phyloP scores from a whole-genome alignment of 2,329 filamentous ascomycete species.

The Akanthomyces lecanii region DNA sequence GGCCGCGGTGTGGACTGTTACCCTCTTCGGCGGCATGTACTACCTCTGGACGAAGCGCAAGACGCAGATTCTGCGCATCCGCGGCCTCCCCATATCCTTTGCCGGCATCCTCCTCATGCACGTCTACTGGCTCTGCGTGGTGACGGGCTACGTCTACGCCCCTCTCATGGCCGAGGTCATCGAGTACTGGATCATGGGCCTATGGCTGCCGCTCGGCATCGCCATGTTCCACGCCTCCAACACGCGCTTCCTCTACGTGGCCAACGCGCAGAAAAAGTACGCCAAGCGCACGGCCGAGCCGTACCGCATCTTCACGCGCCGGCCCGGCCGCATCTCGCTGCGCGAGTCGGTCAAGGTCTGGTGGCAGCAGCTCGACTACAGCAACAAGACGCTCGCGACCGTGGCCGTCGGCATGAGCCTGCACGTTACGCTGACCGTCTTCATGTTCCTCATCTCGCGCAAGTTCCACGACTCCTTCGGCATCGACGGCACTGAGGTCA shows the following conservation, averaged over 20 bases:
- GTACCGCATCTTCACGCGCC: conserved; percentile 21
- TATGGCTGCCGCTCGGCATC: conserved; percentile 61
- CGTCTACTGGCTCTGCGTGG: conserved; percentile 39
- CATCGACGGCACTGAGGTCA: conserved; percentile 57
- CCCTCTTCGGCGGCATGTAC: conserved; percentile 36
- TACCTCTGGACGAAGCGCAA: conserved; percentile 38
- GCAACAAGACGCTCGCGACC: conserved; percentile 44
- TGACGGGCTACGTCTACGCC: conserved; percentile 36
- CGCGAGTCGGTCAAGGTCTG: conserved; percentile 30
- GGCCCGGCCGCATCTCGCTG: conserved; percentile 21
- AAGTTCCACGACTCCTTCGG: conserved; percentile 62
- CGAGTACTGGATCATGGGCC: conserved; percentile 65
- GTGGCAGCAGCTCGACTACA: conserved; percentile 41
- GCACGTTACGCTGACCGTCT: conserved; percentile 54
- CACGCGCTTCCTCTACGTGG: conserved; percentile 55
- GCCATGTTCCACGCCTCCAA: conserved; percentile 63
- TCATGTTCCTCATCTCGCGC: conserved; percentile 60
- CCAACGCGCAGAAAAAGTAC: conserved; percentile 48
- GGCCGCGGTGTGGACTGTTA: conserved; percentile 34
- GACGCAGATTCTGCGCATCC: conserved; percentile 38
- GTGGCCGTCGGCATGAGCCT: conserved; percentile 51
- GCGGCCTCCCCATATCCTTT: conserved; percentile 39
- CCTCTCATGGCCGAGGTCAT: conserved; percentile 45
- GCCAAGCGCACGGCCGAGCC: conserved; percentile 22
- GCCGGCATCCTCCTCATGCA: conserved; percentile 38